phyloP scores from a whole-genome alignment of 805 yeast species.

The Candida morakotiae region DNA sequence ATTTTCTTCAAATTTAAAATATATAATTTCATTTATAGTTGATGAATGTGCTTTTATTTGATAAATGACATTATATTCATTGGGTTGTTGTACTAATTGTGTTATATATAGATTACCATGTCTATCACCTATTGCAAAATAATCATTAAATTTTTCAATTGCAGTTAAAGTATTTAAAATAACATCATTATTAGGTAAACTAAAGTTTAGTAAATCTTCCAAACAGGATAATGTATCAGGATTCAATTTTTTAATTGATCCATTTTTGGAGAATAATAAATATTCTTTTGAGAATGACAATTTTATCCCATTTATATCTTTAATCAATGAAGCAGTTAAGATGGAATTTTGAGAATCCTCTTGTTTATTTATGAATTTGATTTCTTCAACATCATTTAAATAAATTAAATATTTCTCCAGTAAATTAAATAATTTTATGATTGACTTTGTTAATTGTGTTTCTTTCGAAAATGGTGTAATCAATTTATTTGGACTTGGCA shows the following conservation, averaged over 20 bases:
- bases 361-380: slow-evolving; percentile 22
- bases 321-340: slow-evolving; percentile 34
- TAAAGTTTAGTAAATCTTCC: slow-evolving; percentile 10
- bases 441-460: slow-evolving; percentile 3
- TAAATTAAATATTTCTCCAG: slow-evolving; percentile 22
- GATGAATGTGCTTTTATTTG: slow-evolving; percentile 49
- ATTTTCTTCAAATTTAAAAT: slow-evolving; percentile 23
- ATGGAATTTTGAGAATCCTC: slow-evolving; percentile 8
- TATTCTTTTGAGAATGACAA: slow-evolving; percentile 24
- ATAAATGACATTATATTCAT: slow-evolving; percentile 16
- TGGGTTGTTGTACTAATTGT: slow-evolving; percentile 2
- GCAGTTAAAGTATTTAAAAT: slow-evolving; percentile 40
- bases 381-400: slow-evolving; percentile 34
- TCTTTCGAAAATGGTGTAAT: slow-evolving; percentile 6
- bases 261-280: slow-evolving; percentile 41
- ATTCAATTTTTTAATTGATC: slow-evolving; percentile 29
- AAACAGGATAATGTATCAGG: slow-evolving; percentile 10
- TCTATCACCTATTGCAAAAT: slow-evolving; percentile 46
- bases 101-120: slow-evolving; percentile 39
- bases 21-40: slow-evolving; percentile 42
- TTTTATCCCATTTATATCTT: slow-evolving; percentile 30
- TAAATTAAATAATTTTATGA: slow-evolving; percentile 26
- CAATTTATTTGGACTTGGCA: not conserved
- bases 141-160: slow-evolving; percentile 28
- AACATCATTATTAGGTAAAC: slow-evolving; percentile 26